phyloP scores from a whole-genome alignment of 805 yeast genomes.

The Hanseniaspora clermontiae region DNA sequence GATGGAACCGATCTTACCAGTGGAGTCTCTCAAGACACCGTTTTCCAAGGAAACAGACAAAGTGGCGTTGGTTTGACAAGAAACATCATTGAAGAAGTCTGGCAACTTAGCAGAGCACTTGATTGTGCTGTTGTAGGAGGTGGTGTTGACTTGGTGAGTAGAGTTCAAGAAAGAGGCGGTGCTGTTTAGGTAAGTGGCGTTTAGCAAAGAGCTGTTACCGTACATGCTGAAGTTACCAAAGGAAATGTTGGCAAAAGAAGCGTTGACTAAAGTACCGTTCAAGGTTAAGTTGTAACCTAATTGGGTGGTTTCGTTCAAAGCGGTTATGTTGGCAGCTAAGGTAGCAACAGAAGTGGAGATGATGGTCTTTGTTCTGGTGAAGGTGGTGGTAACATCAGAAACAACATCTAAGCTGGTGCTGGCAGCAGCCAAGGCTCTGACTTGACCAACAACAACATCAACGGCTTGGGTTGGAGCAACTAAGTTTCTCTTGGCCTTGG shows the following conservation, averaged over 20 bases:
- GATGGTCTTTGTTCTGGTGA: slow-evolving; percentile 24
- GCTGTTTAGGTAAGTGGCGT: slow-evolving; percentile 17
- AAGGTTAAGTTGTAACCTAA: slow-evolving; percentile 28
- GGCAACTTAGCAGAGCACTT: slow-evolving; percentile 24
- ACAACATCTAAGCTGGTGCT: slow-evolving; percentile 16
- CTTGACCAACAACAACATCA: slow-evolving; percentile 19
- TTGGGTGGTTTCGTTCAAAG: slow-evolving; percentile 20
- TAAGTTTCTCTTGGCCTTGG: slow-evolving; percentile 19
- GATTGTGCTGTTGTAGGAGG: slow-evolving; percentile 18
- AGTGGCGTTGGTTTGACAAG: slow-evolving; percentile 31
- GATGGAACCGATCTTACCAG: slow-evolving; percentile 48
- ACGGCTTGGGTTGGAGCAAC: slow-evolving; percentile 19
- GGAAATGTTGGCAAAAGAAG: slow-evolving; percentile 29
- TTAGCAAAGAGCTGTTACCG: slow-evolving; percentile 22
- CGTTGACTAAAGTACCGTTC: slow-evolving; percentile 34
- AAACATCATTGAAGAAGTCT: slow-evolving; percentile 20
- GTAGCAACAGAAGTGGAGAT: slow-evolving; percentile 22
- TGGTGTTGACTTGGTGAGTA: slow-evolving; percentile 20
- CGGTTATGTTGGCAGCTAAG: slow-evolving; percentile 20
- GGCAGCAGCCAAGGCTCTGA: slow-evolving; percentile 18
- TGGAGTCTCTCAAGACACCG: slow-evolving; percentile 36
- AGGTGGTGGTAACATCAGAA: slow-evolving; percentile 24
- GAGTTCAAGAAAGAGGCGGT: slow-evolving; percentile 23
- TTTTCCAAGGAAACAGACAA: slow-evolving; percentile 36
- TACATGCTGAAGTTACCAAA: slow-evolving; percentile 19